Conservation (phyloP, 1,284 basidiomycete species). For the Melampsora larici-populina region DNA sequence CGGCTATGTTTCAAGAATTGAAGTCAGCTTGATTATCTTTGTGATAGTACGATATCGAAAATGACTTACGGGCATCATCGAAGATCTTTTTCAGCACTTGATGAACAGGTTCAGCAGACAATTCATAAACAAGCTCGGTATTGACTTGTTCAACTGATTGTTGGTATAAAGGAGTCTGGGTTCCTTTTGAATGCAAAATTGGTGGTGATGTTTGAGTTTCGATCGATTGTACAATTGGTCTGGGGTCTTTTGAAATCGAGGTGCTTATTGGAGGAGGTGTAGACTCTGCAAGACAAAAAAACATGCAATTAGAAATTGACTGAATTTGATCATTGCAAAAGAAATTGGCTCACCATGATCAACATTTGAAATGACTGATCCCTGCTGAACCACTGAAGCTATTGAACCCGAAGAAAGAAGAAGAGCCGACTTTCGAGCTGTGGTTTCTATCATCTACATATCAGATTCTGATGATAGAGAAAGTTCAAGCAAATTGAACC, state of each 20-base stretch:
- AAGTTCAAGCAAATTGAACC: too few relatives aligned
- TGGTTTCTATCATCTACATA: too few relatives aligned
- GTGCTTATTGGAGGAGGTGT: neutral
- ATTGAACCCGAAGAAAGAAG: too few relatives aligned
- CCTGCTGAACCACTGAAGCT: too few relatives aligned
- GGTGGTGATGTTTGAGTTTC: neutral
- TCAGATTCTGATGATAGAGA: too few relatives aligned
- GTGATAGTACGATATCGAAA: neutral
- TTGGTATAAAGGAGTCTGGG: neutral
- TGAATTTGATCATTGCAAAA: too few relatives aligned
- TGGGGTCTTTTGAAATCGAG: neutral
- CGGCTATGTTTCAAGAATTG: neutral
- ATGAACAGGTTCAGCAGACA: neutral
- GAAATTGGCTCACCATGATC: too few relatives aligned
- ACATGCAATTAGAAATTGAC: too few relatives aligned
- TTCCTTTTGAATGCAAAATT: neutral
- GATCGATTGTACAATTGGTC: neutral
- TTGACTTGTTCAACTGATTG: too few relatives aligned
- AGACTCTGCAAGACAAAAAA: neutral
- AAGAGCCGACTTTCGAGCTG: too few relatives aligned
- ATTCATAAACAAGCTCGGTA: too few relatives aligned
- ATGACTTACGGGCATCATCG: neutral
- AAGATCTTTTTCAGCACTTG: neutral
- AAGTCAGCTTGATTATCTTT: neutral
- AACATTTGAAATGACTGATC: too few relatives aligned